These are phyloP conservation scores for Acanthochlamys bracteata DNA, from an alignment of 106 monocot species.

Conservation along the genomic window DNA sequence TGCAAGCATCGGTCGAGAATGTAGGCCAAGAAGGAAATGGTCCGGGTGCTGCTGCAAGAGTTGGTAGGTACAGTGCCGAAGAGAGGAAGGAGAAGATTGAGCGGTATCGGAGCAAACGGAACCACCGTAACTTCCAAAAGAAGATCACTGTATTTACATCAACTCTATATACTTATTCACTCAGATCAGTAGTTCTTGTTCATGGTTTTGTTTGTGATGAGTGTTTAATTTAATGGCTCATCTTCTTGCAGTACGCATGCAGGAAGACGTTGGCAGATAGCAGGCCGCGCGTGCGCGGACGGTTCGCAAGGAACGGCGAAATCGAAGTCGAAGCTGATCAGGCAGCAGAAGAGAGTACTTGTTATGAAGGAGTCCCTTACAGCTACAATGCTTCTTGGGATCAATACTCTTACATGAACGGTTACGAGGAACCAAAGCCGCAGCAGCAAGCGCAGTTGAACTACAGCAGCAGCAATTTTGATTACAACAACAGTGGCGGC, in stretches of 20 bases:
- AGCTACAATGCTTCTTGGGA: neutral
- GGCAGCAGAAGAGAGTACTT: constrained; percentile 1
- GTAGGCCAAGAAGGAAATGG: constrained; percentile 5
- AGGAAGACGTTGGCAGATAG: constrained; percentile 42
- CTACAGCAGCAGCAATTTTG: neutral
- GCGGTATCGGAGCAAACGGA: constrained; percentile 58
- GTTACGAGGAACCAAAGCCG: neutral
- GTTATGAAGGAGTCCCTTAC: neutral
- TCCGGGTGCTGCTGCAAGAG: constrained; percentile 4
- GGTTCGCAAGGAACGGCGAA: constrained; percentile 37
- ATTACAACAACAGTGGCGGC: too few relatives aligned
- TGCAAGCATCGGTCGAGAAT: constrained; percentile 14
- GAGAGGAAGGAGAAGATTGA: constrained; percentile 67
- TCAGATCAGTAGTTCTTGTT: neutral
- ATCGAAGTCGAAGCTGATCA: constrained; percentile 8
- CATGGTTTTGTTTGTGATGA: neutral
- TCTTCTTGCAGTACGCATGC: constrained; percentile 27
- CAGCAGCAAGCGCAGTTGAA: neutral
- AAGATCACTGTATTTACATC: constrained; percentile 49
- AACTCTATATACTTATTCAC: neutral
- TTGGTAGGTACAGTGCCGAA: constrained; percentile 46
- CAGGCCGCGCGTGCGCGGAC: constrained; percentile 28
- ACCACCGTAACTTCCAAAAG: constrained; percentile 74
- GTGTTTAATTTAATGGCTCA: neutral
- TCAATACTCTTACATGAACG: neutral